phyloP scores from a whole-genome alignment of 1,284 basidiomycete species.

The Puccinia sorghi region DNA sequence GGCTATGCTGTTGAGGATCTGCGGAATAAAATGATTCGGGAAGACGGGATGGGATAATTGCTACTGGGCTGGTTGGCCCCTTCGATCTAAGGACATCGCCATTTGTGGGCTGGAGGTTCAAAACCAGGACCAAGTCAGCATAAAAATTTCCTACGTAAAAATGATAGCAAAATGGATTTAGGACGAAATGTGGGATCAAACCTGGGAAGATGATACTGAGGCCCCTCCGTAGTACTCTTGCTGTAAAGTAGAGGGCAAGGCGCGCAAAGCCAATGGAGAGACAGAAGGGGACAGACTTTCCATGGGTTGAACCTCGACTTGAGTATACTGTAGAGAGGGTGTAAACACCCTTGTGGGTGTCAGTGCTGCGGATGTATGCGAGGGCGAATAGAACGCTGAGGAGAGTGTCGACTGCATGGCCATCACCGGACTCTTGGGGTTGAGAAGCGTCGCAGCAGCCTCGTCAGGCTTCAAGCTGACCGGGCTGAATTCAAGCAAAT shows the following conservation, averaged over 20 bases:
- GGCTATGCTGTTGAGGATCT: background rate
- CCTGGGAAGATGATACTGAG: background rate
- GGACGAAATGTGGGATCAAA: background rate
- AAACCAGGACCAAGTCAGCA: background rate
- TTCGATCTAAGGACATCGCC: background rate
- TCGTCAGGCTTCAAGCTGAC: background rate
- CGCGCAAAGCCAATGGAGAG: constrained; percentile 20
- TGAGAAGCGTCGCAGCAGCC: too few relatives aligned
- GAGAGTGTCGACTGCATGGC: constrained; percentile 22
- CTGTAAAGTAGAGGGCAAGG: constrained; percentile 12
- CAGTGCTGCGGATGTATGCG: background rate
- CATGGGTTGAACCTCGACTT: background rate
- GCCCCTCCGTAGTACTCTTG: background rate
- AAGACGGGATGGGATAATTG: constrained; percentile 24
- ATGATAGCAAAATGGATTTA: background rate
- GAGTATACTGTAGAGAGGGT: constrained; percentile 30
- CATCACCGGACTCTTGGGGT: constrained; percentile 12
- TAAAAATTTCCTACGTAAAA: background rate
- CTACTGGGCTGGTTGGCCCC: constrained; percentile 19
- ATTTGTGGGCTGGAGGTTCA: background rate
- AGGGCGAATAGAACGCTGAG: constrained; percentile 15
- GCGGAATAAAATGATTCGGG: constrained; percentile 31
- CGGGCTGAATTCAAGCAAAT: background rate
- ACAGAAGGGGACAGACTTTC: background rate
- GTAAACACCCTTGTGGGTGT: constrained; percentile 13